These are phyloP conservation scores for Coprinopsis sp. DNA, from an alignment of 768 basidiomycete species.

Conservation along the genomic window DNA sequence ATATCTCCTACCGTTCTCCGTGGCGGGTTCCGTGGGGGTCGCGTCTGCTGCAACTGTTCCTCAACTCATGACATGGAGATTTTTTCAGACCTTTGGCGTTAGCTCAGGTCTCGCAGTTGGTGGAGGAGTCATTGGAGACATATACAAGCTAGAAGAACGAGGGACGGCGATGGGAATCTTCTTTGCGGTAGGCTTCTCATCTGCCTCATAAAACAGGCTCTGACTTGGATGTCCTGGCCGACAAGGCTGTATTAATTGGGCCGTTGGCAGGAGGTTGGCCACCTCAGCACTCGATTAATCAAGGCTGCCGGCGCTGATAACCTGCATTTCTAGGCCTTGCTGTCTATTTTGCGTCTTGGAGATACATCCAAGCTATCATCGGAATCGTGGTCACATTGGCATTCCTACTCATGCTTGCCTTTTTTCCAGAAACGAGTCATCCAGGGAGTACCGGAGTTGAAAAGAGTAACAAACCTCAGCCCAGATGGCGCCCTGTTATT, in stretches of 20 bases:
- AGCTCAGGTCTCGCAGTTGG: constrained; percentile 52
- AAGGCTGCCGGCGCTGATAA: not conserved
- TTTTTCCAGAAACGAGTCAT: constrained; percentile 64
- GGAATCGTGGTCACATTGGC: constrained; percentile 36
- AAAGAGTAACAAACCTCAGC: constrained; percentile 14
- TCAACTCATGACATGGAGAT: constrained; percentile 54
- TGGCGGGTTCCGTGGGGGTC: constrained; percentile 58
- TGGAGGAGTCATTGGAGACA: constrained; percentile 59
- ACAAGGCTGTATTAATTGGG: constrained; percentile 51
- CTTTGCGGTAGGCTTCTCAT: constrained; percentile 36
- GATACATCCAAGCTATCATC: constrained; percentile 48
- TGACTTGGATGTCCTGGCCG: not conserved
- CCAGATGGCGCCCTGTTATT: constrained; percentile 31
- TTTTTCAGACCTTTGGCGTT: constrained; percentile 62
- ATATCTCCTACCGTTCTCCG: constrained; percentile 51
- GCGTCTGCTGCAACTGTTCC: constrained; percentile 39
- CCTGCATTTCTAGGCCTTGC: not conserved
- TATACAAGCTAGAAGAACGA: constrained; percentile 60
- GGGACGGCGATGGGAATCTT: constrained; percentile 57
- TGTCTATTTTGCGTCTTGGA: constrained; percentile 69
- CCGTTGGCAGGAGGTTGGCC: constrained; percentile 53
- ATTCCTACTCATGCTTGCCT: constrained; percentile 35
- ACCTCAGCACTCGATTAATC: too few species aligned
- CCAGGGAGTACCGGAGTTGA: constrained; percentile 51
- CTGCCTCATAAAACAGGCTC: not conserved